phyloP scores from a whole-genome alignment of 306 rosid species.

The Vigna radiata region DNA sequence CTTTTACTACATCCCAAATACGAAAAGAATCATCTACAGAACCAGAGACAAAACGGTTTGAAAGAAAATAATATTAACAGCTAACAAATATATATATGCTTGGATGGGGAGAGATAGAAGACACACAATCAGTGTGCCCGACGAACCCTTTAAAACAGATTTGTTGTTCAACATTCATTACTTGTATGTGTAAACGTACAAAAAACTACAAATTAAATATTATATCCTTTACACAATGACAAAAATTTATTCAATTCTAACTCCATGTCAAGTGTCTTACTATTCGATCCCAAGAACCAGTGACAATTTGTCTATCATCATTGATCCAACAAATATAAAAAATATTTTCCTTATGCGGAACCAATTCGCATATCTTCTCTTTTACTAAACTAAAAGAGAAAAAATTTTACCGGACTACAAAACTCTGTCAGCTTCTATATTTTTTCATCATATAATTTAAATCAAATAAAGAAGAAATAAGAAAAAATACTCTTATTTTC shows the following conservation, averaged over 20 bases:
- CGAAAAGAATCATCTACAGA: constrained; percentile 87
- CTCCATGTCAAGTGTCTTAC: constrained; percentile 56
- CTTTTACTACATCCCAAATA: no score
- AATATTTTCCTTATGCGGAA: constrained; percentile 79
- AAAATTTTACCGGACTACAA: neutral
- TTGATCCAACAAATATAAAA: constrained; percentile 88
- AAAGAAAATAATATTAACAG: neutral
- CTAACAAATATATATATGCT: constrained; percentile 43
- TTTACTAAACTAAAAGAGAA: constrained; percentile 54
- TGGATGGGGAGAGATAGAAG: constrained; percentile 83
- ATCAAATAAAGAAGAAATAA: neutral
- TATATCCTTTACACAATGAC: neutral
- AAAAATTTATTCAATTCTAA: neutral
- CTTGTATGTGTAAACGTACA: constrained; percentile 65
- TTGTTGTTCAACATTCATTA: constrained; percentile 83
- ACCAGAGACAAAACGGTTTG: constrained; percentile 86
- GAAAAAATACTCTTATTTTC: constrained; percentile 68
- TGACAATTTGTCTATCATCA: constrained; percentile 78
- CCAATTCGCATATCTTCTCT: constrained; percentile 70
- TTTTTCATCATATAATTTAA: neutral
- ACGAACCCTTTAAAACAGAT: constrained; percentile 69
- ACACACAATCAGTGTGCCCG: constrained; percentile 93
- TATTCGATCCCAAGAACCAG: constrained; percentile 96
- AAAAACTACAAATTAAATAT: constrained; percentile 7
- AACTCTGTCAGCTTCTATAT: neutral